phyloP scores from a whole-genome alignment of 305 asterid species.

The Fraxinus latifolia region DNA sequence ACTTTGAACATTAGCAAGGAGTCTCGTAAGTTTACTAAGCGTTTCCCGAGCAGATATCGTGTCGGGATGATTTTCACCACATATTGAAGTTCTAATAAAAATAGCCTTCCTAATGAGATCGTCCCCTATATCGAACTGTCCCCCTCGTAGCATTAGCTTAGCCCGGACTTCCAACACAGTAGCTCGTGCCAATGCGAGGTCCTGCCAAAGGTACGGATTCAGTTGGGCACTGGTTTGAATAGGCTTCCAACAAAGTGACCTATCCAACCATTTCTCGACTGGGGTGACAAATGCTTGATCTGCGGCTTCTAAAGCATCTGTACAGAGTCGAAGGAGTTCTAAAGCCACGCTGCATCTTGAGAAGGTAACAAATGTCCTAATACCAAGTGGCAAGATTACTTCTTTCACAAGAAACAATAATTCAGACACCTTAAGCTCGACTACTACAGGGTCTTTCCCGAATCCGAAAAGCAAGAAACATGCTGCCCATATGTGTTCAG shows the following conservation, averaged over 20 bases:
- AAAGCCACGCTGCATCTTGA: constrained; percentile 79
- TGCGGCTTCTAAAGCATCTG: constrained; percentile 90
- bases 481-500: constrained; percentile 92
- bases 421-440: constrained; percentile 71
- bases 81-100: constrained; percentile 73
- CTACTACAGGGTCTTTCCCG: constrained; percentile 72
- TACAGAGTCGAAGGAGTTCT: constrained; percentile 82
- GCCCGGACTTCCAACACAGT: constrained; percentile 79
- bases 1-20: constrained; percentile 59
- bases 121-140: constrained; percentile 72
- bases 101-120: constrained; percentile 81
- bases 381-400: constrained; percentile 71
- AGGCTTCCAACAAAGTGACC: constrained; percentile 82
- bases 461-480: constrained; percentile 79
- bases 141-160: constrained; percentile 88
- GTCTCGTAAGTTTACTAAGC: constrained; percentile 71
- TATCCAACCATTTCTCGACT: constrained; percentile 85
- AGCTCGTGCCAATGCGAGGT: constrained; percentile 83
- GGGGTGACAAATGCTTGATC: constrained; percentile 86
- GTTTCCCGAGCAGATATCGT: constrained; percentile 88
- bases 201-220: constrained; percentile 92
- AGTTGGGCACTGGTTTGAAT: constrained; percentile 76
- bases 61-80: constrained; percentile 88
- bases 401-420: constrained; percentile 69
- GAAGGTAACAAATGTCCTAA: constrained; percentile 64